Evolutionary conservation across 306 rosid genomes (phyloP), one percentile per base, ranked within the genome.

Genomic region (Cicer yamashitae): DNA sequence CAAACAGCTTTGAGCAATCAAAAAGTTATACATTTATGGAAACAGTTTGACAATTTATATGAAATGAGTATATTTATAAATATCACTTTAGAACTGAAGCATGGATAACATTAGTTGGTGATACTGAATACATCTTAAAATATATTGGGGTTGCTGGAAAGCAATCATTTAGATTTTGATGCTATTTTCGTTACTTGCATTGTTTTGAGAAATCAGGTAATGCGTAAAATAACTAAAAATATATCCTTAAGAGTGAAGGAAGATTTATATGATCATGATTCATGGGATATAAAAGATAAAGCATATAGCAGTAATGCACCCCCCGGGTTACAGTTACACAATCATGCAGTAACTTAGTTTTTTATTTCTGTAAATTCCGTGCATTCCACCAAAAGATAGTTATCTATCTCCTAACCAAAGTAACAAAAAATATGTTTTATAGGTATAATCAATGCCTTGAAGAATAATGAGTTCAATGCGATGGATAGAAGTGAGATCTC

Each of bases 371-470:
- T 71, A 20, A 64, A 13, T 73, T 40, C 59, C 7, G 7, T 34
- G 40, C 11, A 12, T 2, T 44, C 37, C 10, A n/a, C 75, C 37
- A 5, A 6, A 20, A 61, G 44, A 6, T 20, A 20, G 39, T 54
- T 66, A 20, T 53, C 39, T 53, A 44, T 76, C 18, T 62, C 51
- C 70, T 71, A 43, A 56, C 38, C 70, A 43, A 77, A 63, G 68
- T 52, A 66, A 44, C 75, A 39, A 38, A 82, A 79, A 14, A 34
- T 74, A 67, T 82, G 43, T 66, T 81, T 81, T 85, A 59, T 80
- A 94, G 98, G 90, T 77, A 77, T 94, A 77, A 66, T 91, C 65
- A 81, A 80, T 61, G 87, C 86, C 59, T 75, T 91, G 83, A 89
- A 90, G 91, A 81, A 70, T 57, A 80, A 87, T 46, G 84, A 88